phyloP scores from a whole-genome alignment of 805 yeast species.

The Lipomyces sp. region DNA sequence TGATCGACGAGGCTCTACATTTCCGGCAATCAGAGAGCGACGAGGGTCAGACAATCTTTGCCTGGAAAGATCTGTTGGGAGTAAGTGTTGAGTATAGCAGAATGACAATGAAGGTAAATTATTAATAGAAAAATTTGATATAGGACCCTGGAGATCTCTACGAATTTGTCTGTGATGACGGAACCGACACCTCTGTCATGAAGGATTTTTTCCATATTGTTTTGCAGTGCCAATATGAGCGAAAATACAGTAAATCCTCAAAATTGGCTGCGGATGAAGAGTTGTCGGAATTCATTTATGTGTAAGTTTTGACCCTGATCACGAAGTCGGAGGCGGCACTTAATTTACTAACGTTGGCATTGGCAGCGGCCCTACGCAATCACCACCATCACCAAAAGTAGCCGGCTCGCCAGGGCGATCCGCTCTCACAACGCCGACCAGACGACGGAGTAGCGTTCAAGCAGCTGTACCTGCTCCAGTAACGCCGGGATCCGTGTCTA shows the following conservation, averaged over 20 bases:
- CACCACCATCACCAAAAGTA: slow-evolving; percentile 32
- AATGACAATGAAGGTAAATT: neutral
- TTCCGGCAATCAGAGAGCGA: slow-evolving; percentile 58
- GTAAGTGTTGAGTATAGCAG: slow-evolving; percentile 11
- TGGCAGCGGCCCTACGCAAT: slow-evolving; percentile 10
- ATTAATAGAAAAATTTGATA: slow-evolving; percentile 4
- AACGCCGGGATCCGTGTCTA: slow-evolving; percentile 28
- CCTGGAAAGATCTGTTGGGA: slow-evolving; percentile 86
- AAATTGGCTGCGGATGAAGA: slow-evolving; percentile 53
- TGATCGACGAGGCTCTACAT: slow-evolving; percentile 63
- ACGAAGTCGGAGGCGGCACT: too few relatives aligned
- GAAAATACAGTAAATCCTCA: slow-evolving; percentile 59
- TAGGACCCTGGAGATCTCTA: slow-evolving; percentile 76
- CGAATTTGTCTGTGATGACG: slow-evolving; percentile 74
- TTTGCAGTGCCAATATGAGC: slow-evolving; percentile 74
- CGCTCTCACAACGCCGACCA: slow-evolving; percentile 23
- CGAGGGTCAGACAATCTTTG: slow-evolving; percentile 62
- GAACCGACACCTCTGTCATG: slow-evolving; percentile 53
- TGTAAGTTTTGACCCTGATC: slow-evolving; percentile 20
- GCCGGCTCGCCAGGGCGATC: slow-evolving; percentile 8
- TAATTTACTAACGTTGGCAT: neutral
- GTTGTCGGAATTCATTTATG: slow-evolving; percentile 57
- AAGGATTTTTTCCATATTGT: slow-evolving; percentile 67
- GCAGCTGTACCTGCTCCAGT: slow-evolving; percentile 18
- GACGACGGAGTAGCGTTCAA: slow-evolving; percentile 2